Evolutionary conservation across 345 rosid genomes (phyloP), one percentile per base, ranked within the genome.

Genomic region (Dovyalis caffra): DNA sequence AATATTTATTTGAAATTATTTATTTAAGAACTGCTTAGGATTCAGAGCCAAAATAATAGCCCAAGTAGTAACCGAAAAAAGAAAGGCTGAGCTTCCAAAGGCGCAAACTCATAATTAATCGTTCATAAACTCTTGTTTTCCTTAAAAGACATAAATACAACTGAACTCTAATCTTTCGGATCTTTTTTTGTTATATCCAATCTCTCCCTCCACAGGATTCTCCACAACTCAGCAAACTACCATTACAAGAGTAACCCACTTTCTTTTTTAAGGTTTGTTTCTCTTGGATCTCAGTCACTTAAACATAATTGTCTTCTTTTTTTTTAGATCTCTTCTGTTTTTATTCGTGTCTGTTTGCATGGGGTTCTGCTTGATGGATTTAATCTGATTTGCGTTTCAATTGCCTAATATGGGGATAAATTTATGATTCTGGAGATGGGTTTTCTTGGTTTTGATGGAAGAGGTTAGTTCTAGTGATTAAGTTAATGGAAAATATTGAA

Each of bases 241-340:
- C 43, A 1, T n/a, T 26, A 31, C 38, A 34, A 35, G 43, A 66
- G 28, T 37, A 7, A n/a, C 11, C 3, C 15, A 3, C 26, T 56
- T 56, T 56, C 60, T 56, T 56, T n/a, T 38, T 25, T 38, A 66
- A 68, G 71, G 71, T 68, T 68, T 69, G 62, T 68, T 66, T 66
- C 28, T n/a, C 29, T 38, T 23, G 69, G 69, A 66, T 66, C 69
- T 66, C 51, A 23, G 6, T 65, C 49, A 20, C 29, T 23, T 21
- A 11, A 25, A 37, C 4, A 23, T 37, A 45, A n/a, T 66, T 9
- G 20, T 18, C 18, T 51, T 5, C 11, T 18, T 34, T 53, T 34
- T 10, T 4, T 14, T 23, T 34, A 56, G 72, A 69, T 69, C 72
- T 69, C 62, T 51, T 23, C 37, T 49, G 15, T 69, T 69, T 45